These are phyloP conservation scores for Meyerozyma carpophila DNA, from an alignment of 1,139 yeast genomes.

Conservation along the genomic window DNA sequence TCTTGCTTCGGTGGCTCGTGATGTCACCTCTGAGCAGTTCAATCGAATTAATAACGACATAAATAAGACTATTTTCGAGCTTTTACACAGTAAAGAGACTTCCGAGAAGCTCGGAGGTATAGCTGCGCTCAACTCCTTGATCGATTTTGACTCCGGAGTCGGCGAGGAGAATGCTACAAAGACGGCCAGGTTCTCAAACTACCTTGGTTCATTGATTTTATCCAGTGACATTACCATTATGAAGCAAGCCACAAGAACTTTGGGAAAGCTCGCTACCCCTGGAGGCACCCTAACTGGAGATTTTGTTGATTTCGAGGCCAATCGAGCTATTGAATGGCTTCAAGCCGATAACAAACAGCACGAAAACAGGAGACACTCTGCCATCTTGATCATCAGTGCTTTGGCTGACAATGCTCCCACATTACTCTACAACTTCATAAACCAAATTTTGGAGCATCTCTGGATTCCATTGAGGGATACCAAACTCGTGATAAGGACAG, in stretches of 20 bases:
- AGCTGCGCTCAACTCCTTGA: slow-evolving; percentile 81
- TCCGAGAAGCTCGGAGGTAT: slow-evolving; percentile 83
- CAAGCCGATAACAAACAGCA: slow-evolving; percentile 70
- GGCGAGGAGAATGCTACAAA: slow-evolving; percentile 80
- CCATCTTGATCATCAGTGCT: slow-evolving; percentile 76
- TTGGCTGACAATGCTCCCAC: slow-evolving; percentile 88
- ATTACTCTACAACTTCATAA: slow-evolving; percentile 69
- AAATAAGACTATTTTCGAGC: slow-evolving; percentile 81
- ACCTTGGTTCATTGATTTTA: slow-evolving; percentile 73
- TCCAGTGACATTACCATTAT: slow-evolving; percentile 80
- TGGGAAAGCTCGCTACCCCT: slow-evolving; percentile 84
- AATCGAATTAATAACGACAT: slow-evolving; percentile 79
- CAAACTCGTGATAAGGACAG: slow-evolving; percentile 68
- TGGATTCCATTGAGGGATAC: slow-evolving; percentile 87
- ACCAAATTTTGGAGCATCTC: slow-evolving; percentile 72
- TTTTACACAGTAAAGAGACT: slow-evolving; percentile 70
- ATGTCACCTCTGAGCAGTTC: slow-evolving; percentile 71
- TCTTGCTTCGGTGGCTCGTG: slow-evolving; percentile 67
- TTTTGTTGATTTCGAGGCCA: slow-evolving; percentile 88
- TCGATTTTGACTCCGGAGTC: slow-evolving; percentile 64
- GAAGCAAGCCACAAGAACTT: slow-evolving; percentile 78
- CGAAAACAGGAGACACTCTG: slow-evolving; percentile 85
- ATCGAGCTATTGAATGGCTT: slow-evolving; percentile 86
- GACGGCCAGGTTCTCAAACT: slow-evolving; percentile 86
- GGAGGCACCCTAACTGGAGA: slow-evolving; percentile 89